phyloP scores from a whole-genome alignment of 2,329 filamentous ascomycete genomes.

The Trichoderma lentiforme region DNA sequence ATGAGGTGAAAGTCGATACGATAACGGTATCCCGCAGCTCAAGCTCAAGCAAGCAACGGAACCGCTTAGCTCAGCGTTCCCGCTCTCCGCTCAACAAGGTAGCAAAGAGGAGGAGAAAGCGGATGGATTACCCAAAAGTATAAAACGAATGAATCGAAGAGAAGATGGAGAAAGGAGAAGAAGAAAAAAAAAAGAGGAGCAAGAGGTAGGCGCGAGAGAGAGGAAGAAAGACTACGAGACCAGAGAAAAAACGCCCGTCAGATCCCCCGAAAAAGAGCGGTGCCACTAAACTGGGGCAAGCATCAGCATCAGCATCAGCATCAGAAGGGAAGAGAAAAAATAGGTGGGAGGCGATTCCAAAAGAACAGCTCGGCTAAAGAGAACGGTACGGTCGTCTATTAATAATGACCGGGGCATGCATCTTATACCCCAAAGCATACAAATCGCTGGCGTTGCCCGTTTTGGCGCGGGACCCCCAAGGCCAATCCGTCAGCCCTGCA shows the following conservation, averaged over 20 bases:
- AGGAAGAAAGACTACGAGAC: not conserved
- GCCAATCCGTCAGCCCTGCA: not conserved
- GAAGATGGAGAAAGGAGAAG: not conserved
- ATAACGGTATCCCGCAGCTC: not conserved
- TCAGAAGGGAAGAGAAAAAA: not conserved
- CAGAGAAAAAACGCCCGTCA: not conserved
- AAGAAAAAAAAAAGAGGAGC: too few species aligned
- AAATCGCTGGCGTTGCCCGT: not conserved
- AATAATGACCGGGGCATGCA: not conserved
- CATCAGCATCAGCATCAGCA: not conserved
- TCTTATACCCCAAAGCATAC: not conserved
- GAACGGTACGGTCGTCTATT: not conserved
- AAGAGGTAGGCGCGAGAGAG: not conserved
- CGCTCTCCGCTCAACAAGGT: not conserved
- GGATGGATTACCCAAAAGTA: not conserved
- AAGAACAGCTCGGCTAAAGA: not conserved
- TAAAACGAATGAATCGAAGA: not conserved
- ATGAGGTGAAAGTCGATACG: not conserved
- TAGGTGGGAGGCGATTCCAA: not conserved
- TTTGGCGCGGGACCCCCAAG: not conserved
- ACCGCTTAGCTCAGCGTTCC: not conserved
- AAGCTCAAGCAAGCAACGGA: not conserved
- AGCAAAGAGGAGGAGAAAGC: not conserved
- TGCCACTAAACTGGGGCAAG: slow-evolving; percentile 4
- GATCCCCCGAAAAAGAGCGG: not conserved